A percentile compares a stretch with the other conserved stretches of the same genome.
Conservation (phyloP, 768 basidiomycete genomes). For the Psilocybe azurescens region DNA sequence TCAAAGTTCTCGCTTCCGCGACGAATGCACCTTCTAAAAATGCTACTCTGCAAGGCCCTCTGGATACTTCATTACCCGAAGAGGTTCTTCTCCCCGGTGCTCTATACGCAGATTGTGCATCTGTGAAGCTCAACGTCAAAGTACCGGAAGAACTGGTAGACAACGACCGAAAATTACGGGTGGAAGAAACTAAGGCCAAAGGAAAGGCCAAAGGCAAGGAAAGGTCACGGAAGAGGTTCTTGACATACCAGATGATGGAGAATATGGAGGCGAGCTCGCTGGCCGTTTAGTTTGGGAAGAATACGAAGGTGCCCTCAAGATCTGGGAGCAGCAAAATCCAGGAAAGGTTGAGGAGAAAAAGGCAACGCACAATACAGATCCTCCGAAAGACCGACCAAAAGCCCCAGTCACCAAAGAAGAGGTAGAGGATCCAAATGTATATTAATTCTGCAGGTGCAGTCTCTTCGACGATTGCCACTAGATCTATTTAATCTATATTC, state of each 20-base stretch:
- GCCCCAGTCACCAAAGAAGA: neutral
- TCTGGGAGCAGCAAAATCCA: constrained; percentile 61
- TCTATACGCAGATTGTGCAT: constrained; percentile 77
- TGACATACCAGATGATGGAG: constrained; percentile 63
- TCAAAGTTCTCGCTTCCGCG: constrained; percentile 52
- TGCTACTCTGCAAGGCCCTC: constrained; percentile 8
- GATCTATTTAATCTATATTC: neutral
- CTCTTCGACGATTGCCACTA: neutral
- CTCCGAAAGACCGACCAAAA: constrained; percentile 1
- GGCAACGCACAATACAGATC: neutral
- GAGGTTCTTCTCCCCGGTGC: constrained; percentile 82
- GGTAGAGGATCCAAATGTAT: neutral
- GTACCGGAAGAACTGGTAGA: constrained; percentile 24
- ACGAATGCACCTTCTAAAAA: constrained; percentile 9
- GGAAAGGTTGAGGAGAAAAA: constrained; percentile 20
- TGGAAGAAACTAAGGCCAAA: constrained; percentile 28
- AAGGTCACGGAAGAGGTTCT: constrained; percentile 35
- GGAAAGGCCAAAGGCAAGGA: constrained; percentile 14
- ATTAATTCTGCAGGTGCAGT: neutral
- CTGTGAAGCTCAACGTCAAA: constrained; percentile 51
- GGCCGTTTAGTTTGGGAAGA: constrained; percentile 80
- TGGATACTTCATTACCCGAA: constrained; percentile 39
- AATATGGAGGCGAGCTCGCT: constrained; percentile 71
- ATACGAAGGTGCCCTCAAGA: constrained; percentile 68
- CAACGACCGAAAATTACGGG: constrained; percentile 14